These are phyloP conservation scores for Candolleomyces aberdarensis DNA, from an alignment of 768 basidiomycete species.

Conservation along the genomic window DNA sequence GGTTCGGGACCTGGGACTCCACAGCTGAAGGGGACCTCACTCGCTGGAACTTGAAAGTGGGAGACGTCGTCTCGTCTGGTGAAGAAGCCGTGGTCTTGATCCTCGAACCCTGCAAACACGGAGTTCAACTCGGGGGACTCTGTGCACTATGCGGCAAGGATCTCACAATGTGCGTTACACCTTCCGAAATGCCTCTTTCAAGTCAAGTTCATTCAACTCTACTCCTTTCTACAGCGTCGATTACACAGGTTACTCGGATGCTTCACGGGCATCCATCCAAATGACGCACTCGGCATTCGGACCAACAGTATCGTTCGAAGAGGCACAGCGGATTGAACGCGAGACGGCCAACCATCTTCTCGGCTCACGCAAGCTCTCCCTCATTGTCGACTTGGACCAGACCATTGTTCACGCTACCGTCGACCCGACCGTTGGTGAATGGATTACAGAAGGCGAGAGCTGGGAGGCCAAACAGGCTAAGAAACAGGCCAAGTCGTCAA, in stretches of 20 bases:
- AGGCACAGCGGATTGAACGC: constrained; percentile 85
- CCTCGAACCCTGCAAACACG: constrained; percentile 94
- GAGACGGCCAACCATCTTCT: constrained; percentile 80
- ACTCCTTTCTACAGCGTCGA: constrained; percentile 49
- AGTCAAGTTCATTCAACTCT: no score
- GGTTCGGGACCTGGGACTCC: constrained; percentile 90
- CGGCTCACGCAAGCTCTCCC: constrained; percentile 73
- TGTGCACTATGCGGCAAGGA: constrained; percentile 96
- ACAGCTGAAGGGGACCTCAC: constrained; percentile 77
- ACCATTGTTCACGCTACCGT: constrained; percentile 99
- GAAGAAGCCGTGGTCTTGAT: constrained; percentile 63
- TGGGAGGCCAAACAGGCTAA: constrained; percentile 66
- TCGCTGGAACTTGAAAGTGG: constrained; percentile 64
- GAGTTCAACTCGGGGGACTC: constrained; percentile 86
- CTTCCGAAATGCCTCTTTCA: neutral
- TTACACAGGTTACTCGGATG: constrained; percentile 86
- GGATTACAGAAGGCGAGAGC: constrained; percentile 83
- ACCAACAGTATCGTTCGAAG: constrained; percentile 88
- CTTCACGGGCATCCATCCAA: constrained; percentile 82
- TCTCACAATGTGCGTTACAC: constrained; percentile 72
- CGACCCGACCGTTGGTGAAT: constrained; percentile 97
- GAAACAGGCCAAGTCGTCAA: constrained; percentile 26
- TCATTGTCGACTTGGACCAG: constrained; percentile 98
- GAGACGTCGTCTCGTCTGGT: constrained; percentile 59
- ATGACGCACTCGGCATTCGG: constrained; percentile 94